These are phyloP conservation scores for Ophiorrhiza pumila DNA, from an alignment of 257 asterid species.

Conservation along the genomic window DNA sequence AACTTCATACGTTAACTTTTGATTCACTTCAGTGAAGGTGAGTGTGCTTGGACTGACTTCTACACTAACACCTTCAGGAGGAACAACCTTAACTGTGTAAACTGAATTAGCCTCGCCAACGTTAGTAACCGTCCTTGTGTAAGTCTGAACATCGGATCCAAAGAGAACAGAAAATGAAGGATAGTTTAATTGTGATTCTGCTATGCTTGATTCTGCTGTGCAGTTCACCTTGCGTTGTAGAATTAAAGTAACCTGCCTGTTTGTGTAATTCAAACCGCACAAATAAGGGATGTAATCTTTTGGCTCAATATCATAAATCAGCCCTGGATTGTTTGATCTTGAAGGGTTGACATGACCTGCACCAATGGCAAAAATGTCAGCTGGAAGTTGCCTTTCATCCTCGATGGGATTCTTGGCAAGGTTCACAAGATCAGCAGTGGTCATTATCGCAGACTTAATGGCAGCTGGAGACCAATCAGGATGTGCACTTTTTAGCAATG, in stretches of 20 bases:
- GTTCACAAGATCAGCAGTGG: not conserved
- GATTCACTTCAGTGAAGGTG: slow-evolving; percentile 4
- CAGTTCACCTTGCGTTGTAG: slow-evolving; percentile 7
- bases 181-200: slow-evolving; percentile 7
- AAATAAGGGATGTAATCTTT: slow-evolving; percentile 11
- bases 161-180: slow-evolving; percentile 5
- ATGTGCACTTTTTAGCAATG: not conserved
- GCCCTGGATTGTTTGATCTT: slow-evolving; percentile 13
- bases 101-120: slow-evolving; percentile 14
- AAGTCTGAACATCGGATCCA: not conserved
- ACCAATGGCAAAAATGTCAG: not conserved
- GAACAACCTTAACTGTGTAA: not conserved
- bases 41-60: slow-evolving; percentile 6
- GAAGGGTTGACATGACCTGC: slow-evolving; percentile 8
- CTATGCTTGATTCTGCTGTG: not conserved
- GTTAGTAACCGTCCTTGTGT: slow-evolving; percentile 15
- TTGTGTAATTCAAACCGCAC: no score
- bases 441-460: slow-evolving; percentile 7
- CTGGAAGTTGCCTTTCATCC: slow-evolving; percentile 2
- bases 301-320: slow-evolving; percentile 7
- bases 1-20: slow-evolving; percentile 7
- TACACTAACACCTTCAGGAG: not conserved
- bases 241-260: not conserved
- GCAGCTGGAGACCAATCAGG: no score
- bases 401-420: not conserved